Base-by-base conservation (phyloP, 2,329 filamentous ascomycete genomes). In the Sarocladium brachiariae region DNA sequence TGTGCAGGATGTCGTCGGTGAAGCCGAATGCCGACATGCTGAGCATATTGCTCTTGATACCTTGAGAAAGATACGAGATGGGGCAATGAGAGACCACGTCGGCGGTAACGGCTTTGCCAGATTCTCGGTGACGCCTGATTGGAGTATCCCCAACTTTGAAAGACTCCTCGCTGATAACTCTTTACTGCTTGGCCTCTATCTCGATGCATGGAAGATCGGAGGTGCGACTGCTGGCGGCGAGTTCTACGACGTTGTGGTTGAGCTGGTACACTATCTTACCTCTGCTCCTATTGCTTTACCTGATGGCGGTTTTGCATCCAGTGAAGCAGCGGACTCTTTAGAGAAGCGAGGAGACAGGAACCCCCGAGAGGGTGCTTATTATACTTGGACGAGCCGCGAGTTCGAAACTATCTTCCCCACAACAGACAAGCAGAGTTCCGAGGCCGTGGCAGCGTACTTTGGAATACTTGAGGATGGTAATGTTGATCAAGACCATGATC, bases 121-220 rank as follows among this genome's bases (percentile, higher is more conserved):
- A 49, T 96, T 95, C 64, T 95, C 89, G 13, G 86, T 95, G 7
- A 97, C 92, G 0, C 74, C 83, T 13, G 88, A 97, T 67, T 99
- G 93, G 93, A 88, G 86, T 55, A 73, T 97, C 43, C 93, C 93
- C 10, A 91, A 96, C 65, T 99, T 97, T 59, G 93, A 99, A 71
- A 97, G 97, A 72, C 90, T 97, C 78, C 79, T 96, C 9, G 90
- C 89, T 50, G 93, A 97, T 62, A 95, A 99, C 61, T 85, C 88
- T 0, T 85, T 96, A 57, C 76, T 97, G 1, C 71, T 99, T 2
- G 79, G 84, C 21, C 76, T 93, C 6, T 97, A 93, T 59, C 75
- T 95, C 6, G 90, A 96, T 60, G 91, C 88, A 0, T 97, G 91
- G 75, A 75, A 89, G 13, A 69, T 83, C 11, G 65, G 60, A 21